Percentiles rank a stretch among this genome's conserved stretches.
Conservation (phyloP, 2,329 filamentous ascomycete species). For the Blastomyces silverae region DNA sequence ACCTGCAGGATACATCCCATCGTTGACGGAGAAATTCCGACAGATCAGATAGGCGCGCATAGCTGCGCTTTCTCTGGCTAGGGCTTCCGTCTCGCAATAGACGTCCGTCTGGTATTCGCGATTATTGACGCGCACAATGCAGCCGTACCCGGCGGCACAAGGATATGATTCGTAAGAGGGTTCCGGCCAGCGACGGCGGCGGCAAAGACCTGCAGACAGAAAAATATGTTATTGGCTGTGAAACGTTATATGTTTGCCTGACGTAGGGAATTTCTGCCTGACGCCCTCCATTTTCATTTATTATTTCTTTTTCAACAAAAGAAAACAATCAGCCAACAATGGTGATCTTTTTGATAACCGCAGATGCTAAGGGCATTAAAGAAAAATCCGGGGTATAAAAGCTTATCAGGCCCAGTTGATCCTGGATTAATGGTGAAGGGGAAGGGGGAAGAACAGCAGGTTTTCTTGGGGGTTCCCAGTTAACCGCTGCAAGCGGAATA, state of each 20-base stretch:
- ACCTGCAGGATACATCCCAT: constrained; percentile 68
- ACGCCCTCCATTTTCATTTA: not conserved
- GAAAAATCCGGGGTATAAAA: constrained; percentile 14
- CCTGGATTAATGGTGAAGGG: not conserved
- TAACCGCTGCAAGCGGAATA: not conserved
- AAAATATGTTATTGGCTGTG: constrained; percentile 36
- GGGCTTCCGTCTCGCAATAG: constrained; percentile 69
- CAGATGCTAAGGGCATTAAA: constrained; percentile 10
- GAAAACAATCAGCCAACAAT: constrained; percentile 10
- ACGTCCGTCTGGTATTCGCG: constrained; percentile 91
- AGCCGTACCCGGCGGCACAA: constrained; percentile 69
- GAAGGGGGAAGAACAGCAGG: not conserved
- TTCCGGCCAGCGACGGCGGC: constrained; percentile 87
- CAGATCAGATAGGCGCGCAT: constrained; percentile 97
- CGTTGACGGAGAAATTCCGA: constrained; percentile 93
- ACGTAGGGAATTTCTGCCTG: constrained; percentile 8
- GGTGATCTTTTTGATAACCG: not conserved
- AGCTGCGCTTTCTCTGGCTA: constrained; percentile 88
- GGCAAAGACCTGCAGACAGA: constrained; percentile 67
- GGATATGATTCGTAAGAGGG: constrained; percentile 80
- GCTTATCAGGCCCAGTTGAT: not conserved
- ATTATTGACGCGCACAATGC: constrained; percentile 90
- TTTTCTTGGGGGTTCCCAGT: constrained; percentile 1
- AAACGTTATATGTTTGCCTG: constrained; percentile 10
- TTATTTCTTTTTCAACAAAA: not conserved